Base-by-base conservation (phyloP, 768 basidiomycete species). In the Russula olivacea region DNA sequence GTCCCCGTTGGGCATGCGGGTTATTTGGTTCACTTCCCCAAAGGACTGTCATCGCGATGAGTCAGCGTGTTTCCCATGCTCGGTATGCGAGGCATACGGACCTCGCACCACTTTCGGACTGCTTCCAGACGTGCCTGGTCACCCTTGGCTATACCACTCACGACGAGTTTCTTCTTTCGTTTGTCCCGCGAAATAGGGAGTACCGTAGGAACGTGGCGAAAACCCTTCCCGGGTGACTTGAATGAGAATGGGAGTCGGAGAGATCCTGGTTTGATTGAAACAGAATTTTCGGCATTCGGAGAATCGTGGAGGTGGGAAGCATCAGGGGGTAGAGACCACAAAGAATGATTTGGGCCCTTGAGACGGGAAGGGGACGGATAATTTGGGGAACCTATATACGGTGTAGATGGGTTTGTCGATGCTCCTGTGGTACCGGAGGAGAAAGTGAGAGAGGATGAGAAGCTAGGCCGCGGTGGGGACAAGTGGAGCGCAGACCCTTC, bases 31-130 rank as follows among this genome's bases (percentile, higher is more conserved):
- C 12, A 91, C 73, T 74, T 89, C 88, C 47, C 89, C 89, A 73
- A 91, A 91, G 15, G 64, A 61, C 68, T 61, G 64, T 58, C 17
- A 50, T 10, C 47, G 55, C 6, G 12, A 61, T 62, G 38, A 63
- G 19, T 56, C 67, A 51, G 63, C 59, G 61, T 55, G 61, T 52
- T 49, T 66, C 38, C 60, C 63, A 64, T 64, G 63, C 63, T 23
- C 30, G 23, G 12, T 38, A 36, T 64, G 63, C 59, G 32, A 32
- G 55, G 45, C 25, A 21, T 1, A 72, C 79, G 57, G 70, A 88
- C 87, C 78, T 89, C 87, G 68, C 89, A 91, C 89, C 89, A 91
- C 63, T 76, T 78, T 69, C 83, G 85, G 14, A 86, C 78, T 3
- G 80, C 87, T 43, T 90, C 87, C 68, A 88, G 81, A 66, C 85